A percentile compares a stretch with the other conserved stretches of the same genome.
phyloP scores from a whole-genome alignment of 129 eudicot species.

The Pseudognaphalium luteoalbum region DNA sequence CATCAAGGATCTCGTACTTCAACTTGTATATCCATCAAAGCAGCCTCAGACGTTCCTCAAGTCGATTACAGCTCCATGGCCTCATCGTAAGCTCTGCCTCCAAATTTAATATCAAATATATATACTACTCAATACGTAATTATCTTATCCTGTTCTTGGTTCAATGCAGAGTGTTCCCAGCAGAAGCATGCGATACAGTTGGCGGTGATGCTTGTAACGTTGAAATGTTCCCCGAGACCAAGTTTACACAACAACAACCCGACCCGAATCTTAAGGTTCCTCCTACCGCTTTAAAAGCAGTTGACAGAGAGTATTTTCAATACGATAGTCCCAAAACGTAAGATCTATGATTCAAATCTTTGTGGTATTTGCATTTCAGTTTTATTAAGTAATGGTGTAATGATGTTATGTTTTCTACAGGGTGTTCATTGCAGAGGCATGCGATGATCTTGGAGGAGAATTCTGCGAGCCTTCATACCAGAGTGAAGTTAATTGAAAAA shows the following conservation, averaged over 20 bases:
- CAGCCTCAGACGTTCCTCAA: conserved; percentile 16
- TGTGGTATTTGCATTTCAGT: not conserved
- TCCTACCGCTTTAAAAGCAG: not conserved
- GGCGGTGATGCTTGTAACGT: conserved; percentile 67
- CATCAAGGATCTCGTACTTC: not conserved
- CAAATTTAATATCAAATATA: not conserved
- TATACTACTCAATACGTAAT: too few relatives aligned
- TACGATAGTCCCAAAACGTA: conserved; percentile 61
- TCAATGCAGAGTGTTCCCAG: conserved; percentile 61
- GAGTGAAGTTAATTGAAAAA: conserved; percentile 21
- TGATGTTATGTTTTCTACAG: conserved; percentile 28
- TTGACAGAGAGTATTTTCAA: conserved; percentile 66
- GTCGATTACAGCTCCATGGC: conserved; percentile 52
- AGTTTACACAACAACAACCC: conserved; percentile 24
- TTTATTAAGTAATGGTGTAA: not conserved
- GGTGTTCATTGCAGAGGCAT: conserved; percentile 69
- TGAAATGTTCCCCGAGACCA: conserved; percentile 62
- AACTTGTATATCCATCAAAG: conserved; percentile 32
- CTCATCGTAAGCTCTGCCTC: conserved; percentile 45
- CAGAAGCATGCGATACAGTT: conserved; percentile 74
- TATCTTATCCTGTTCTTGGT: not conserved
- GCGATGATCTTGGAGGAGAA: conserved; percentile 83
- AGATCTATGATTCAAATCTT: not conserved
- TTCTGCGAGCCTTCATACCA: conserved; percentile 60
- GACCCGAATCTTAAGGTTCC: conserved; percentile 18